Conservation (phyloP, 2,329 filamentous ascomycete genomes). For the Cordyceps militaris region DNA sequence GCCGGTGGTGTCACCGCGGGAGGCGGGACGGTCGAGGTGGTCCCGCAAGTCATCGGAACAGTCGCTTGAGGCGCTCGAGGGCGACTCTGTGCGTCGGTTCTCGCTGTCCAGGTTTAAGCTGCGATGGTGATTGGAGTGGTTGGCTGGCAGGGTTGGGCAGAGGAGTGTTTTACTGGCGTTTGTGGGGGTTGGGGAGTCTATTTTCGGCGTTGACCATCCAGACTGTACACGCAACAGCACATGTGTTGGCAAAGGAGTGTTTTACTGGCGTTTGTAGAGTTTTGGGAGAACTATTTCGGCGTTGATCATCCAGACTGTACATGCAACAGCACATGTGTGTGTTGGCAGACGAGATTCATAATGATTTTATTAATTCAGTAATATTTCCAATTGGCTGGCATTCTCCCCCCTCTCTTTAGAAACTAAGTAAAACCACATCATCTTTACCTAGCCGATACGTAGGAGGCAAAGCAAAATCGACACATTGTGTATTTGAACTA, state of each 20-base stretch:
- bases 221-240: not conserved
- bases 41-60: not conserved
- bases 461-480: too few relatives aligned
- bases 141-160: not conserved
- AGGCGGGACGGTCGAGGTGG: not conserved
- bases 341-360: not conserved
- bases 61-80: slow-evolving; percentile 4
- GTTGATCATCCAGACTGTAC: not conserved
- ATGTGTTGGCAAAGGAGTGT: too few relatives aligned
- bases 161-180: too few relatives aligned
- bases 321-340: not conserved
- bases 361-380: not conserved
- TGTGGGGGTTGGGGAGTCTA: not conserved
- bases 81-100: not conserved
- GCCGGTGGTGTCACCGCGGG: not conserved
- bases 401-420: too few relatives aligned
- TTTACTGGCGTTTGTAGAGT: not conserved
- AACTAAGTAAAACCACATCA: too few relatives aligned
- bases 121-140: not conserved
- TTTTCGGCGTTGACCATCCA: not conserved
- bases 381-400: too few relatives aligned
- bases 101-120: not conserved
- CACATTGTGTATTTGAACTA: too few relatives aligned
- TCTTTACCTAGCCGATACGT: too few relatives aligned
- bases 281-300: not conserved